Evolutionary conservation across 495 filamentous ascomycete species (phyloP).

Genomic region (Thermothielavioides terrestris): DNA sequence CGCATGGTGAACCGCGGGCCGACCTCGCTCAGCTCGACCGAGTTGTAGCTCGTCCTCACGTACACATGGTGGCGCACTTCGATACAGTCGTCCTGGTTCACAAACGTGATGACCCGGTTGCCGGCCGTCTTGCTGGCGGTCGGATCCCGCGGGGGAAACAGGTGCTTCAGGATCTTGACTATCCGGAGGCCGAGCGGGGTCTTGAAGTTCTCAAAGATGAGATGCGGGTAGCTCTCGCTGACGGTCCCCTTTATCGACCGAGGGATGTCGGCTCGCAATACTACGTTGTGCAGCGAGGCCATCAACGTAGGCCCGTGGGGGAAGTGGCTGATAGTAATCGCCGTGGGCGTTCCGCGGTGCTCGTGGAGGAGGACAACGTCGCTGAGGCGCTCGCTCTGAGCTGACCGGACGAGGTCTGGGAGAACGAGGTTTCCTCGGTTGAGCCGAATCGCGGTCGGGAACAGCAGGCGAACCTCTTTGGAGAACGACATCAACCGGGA

Average conservation of each 20-base stretch:
- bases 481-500: conserved; percentile 77
- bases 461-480: conserved; percentile 89
- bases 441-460: conserved; percentile 82
- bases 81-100: conserved; percentile 89
- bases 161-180: conserved; percentile 84
- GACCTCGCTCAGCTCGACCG: conserved; percentile 89
- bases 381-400: conserved; percentile 64
- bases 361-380: conserved; percentile 89
- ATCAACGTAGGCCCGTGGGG: conserved; percentile 89
- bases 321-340: conserved; percentile 86
- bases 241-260: conserved; percentile 82
- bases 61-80: conserved; percentile 52
- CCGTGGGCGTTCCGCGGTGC: conserved; percentile 87
- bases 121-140: conserved; percentile 63
- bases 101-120: conserved; percentile 85
- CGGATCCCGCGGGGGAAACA: conserved; percentile 84
- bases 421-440: conserved; percentile 89
- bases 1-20: conserved; percentile 95
- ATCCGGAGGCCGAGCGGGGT: conserved; percentile 74
- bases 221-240: conserved; percentile 84
- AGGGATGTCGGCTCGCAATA: conserved; percentile 88
- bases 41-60: conserved; percentile 68
- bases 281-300: conserved; percentile 90
- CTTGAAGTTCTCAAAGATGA: conserved; percentile 92
- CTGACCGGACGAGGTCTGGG: conserved; percentile 72